Base-by-base conservation (phyloP, 164 flowering plant species). In the Liriodendron chinense region DNA sequence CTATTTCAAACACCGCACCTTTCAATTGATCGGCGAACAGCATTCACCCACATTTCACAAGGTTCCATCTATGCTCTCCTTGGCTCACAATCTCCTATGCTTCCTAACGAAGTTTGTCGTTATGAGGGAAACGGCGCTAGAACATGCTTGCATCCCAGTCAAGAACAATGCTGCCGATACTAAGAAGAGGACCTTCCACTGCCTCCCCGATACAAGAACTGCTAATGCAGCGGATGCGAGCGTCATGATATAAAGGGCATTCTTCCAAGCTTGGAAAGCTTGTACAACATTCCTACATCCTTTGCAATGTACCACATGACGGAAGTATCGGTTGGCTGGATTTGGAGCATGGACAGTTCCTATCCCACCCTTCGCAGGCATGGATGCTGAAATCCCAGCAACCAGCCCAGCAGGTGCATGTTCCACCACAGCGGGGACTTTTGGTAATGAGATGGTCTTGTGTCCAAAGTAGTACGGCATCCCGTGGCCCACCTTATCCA, bases 381-480 rank as follows among this genome's bases (percentile, higher is more conserved):
- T 80, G 23, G 97, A 87, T 47, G 99, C 99, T 9, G 98, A 83
- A 56, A 85, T 24, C 28, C 88, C 89, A 2, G 99, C 99, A 57
- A 89, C 84, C 23, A 92, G 77, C 8, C 99, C 99, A 0, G 98
- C 99, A 1, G 99, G 99, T 7, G 99, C 97, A 77, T 96, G 97
- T 78, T 94, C 99, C 24, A 96, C 87, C 50, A 96, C 96, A 3
- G 98, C 97, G 49, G 98, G 97, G 49, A 71, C 77, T 77, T 85
- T 73, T 8, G 99, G 99, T 34, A 86, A 84, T 53, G 91, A 89
- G 69, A 94, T 82, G 6, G 97, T 89, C 79, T 78, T 86, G 80
- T 96, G 94, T 21, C 99, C 99, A 50, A 96, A 90, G 82, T 96
- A 85, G 56, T 96, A 92, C 61, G 99, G 98, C 98, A 96, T 94